Evolutionary conservation across 257 asterid genomes (phyloP), one percentile per base, ranked within the genome.

Genomic region (Primulina tabacum): DNA sequence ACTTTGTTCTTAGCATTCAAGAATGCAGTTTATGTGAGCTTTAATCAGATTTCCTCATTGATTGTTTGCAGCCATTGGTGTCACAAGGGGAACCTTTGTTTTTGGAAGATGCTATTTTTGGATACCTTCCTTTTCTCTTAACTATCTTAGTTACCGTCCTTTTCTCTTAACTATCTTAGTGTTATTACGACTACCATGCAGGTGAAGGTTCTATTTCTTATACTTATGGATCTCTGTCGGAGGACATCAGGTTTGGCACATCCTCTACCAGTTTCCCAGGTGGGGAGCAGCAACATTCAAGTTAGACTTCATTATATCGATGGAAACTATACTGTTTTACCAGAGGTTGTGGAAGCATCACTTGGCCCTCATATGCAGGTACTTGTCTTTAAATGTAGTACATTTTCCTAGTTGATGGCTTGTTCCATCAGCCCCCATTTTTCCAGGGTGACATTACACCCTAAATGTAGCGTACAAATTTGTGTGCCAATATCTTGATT

Each of bases 301-400:
- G 92, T 94, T 69, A 96, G 99, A 68, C 99, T 94, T 78, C 99
- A 94, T 70, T 86, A 89, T 73, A 94, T 94, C 21, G 96, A 94
- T 75, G 99, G 99, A 72, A 94, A 91, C 88, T 94, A 91, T 72
- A 91, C 97, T 56, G 97, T 94, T 73, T 71, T 88, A 55, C 97
- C 97, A 0, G 99, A 94, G 88, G 99, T 94, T 62, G 99, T 94
- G 7, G 99, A 94, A 83, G 99, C 97, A 69, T 94, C 99, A 56
- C 95, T 94, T 71, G 97, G 99, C 69, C 99, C 99, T 69, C 99
- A 94, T 80, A 94, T 94, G 99, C 99, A 91, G 97, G 99, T 93
- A 79, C 53, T 63, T 34, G 7, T 65, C 24, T 38, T 65, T 43
- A 26, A 68, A 52, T 71, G 43, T 68, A 34, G 58, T 1, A 10